A percentile compares a stretch with the other conserved stretches of the same genome.
phyloP scores from a whole-genome alignment of 495 filamentous ascomycete genomes.

The Penicillium angulare region DNA sequence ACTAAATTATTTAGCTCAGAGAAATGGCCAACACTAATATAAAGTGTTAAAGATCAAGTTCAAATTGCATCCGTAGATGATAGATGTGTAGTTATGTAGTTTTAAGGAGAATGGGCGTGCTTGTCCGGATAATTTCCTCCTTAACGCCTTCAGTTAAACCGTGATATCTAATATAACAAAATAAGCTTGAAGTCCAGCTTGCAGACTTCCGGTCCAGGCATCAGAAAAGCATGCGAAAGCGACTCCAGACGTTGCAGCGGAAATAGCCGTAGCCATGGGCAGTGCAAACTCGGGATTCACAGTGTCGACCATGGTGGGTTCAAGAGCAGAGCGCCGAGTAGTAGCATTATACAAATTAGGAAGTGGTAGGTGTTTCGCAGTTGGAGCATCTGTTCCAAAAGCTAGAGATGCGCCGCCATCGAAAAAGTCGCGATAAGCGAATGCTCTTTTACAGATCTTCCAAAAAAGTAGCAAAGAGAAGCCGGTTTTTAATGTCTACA shows the following conservation, averaged over 20 bases:
- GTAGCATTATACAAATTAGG: slow-evolving; percentile 60
- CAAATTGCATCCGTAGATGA: too few species aligned
- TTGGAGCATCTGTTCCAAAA: slow-evolving; percentile 61
- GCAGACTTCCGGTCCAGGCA: slow-evolving; percentile 46
- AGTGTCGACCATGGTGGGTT: slow-evolving; percentile 43
- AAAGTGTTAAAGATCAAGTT: background rate
- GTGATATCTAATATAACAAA: slow-evolving; percentile 60
- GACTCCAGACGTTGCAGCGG: slow-evolving; percentile 54
- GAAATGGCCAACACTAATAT: background rate
- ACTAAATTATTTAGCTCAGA: slow-evolving; percentile 18
- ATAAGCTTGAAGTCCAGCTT: slow-evolving; percentile 52
- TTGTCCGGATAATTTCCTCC: too few species aligned
- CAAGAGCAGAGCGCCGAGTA: slow-evolving; percentile 53
- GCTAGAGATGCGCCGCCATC: slow-evolving; percentile 52
- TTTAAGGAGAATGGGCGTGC: too few species aligned
- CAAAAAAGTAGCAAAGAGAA: background rate
- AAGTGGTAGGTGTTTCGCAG: slow-evolving; percentile 55
- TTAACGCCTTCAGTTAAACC: too few species aligned
- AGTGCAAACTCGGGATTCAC: slow-evolving; percentile 55
- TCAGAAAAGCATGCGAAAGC: slow-evolving; percentile 61
- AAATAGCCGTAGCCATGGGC: slow-evolving; percentile 45
- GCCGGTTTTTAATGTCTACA: slow-evolving; percentile 64
- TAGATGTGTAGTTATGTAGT: too few species aligned
- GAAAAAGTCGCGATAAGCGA: slow-evolving; percentile 60
- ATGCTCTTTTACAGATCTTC: slow-evolving; percentile 35